These are phyloP conservation scores for Lepidopterella palustris DNA, from an alignment of 495 filamentous ascomycete species.

Conservation along the genomic window DNA sequence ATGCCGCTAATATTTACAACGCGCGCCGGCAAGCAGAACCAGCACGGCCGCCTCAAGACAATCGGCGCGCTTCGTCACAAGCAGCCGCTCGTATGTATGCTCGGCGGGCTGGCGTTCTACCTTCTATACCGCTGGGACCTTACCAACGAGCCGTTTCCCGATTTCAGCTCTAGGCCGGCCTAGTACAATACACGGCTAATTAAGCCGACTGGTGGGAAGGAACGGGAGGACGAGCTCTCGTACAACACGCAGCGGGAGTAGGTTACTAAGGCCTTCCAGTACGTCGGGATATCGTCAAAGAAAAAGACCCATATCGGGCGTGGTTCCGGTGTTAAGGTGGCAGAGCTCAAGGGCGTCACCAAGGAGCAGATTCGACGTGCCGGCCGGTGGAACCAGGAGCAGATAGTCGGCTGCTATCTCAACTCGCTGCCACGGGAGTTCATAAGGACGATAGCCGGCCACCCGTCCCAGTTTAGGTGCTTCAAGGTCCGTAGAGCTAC, in stretches of 20 bases:
- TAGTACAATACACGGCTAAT: too few relatives aligned
- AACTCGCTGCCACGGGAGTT: too few relatives aligned
- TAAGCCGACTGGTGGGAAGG: neutral
- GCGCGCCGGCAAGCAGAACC: constrained; percentile 9
- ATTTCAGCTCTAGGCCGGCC: too few relatives aligned
- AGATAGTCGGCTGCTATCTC: too few relatives aligned
- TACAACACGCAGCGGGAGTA: constrained; percentile 8
- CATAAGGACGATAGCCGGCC: too few relatives aligned
- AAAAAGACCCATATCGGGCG: too few relatives aligned
- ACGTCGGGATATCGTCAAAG: too few relatives aligned
- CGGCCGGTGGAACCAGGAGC: too few relatives aligned
- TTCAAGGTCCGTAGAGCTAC: constrained; percentile 4
- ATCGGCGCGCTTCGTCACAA: constrained; percentile 6
- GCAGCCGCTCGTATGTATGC: constrained; percentile 10
- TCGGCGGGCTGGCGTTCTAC: constrained; percentile 14
- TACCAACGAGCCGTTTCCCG: too few relatives aligned
- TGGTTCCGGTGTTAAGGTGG: too few relatives aligned
- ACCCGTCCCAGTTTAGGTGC: constrained; percentile 1
- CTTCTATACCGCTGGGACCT: constrained; percentile 17
- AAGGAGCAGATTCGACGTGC: too few relatives aligned
- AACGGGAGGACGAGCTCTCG: neutral
- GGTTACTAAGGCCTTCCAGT: constrained; percentile 3
- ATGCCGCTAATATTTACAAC: constrained; percentile 13
- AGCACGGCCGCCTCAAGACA: constrained; percentile 8
- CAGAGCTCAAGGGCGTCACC: too few relatives aligned